Percentiles rank a stretch among this genome's conserved stretches.
These are phyloP conservation scores for Neoboletus subvelutipes DNA, from an alignment of 768 basidiomycete genomes.

Conservation along the genomic window DNA sequence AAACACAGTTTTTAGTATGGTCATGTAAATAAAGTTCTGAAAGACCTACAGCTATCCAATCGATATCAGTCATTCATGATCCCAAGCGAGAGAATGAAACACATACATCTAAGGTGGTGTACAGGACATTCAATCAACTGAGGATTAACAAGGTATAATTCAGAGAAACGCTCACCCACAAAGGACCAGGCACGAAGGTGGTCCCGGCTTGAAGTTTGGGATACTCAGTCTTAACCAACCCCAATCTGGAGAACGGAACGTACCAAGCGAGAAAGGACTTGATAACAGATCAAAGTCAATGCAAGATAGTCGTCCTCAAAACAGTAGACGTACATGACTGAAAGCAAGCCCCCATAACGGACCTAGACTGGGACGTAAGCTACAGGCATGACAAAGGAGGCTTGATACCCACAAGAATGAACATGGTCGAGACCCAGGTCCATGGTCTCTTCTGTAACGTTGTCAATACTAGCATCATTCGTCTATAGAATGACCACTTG, in stretches of 20 bases:
- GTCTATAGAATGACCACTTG: not conserved
- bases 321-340: not conserved
- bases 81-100: not conserved
- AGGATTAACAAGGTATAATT: not conserved
- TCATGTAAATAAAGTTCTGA: no score
- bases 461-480: not conserved
- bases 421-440: not conserved
- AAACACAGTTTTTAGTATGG: not conserved
- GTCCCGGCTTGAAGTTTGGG: not conserved
- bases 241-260: not conserved
- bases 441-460: not conserved
- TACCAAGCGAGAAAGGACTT: not conserved
- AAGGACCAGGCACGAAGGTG: constrained; percentile 5
- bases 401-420: not conserved
- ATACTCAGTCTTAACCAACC: not conserved
- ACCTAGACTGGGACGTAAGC: not conserved
- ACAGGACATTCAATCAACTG: not conserved
- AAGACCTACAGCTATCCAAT: not conserved
- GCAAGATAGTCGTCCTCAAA: no score
- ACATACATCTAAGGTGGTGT: constrained; percentile 5
- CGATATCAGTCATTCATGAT: not conserved
- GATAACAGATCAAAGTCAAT: not conserved
- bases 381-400: no score
- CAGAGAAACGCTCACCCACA: not conserved
- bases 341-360: constrained; percentile 8